Conservation (phyloP, 2,329 filamentous ascomycete genomes). For the Rhexocercosporidium sp. region DNA sequence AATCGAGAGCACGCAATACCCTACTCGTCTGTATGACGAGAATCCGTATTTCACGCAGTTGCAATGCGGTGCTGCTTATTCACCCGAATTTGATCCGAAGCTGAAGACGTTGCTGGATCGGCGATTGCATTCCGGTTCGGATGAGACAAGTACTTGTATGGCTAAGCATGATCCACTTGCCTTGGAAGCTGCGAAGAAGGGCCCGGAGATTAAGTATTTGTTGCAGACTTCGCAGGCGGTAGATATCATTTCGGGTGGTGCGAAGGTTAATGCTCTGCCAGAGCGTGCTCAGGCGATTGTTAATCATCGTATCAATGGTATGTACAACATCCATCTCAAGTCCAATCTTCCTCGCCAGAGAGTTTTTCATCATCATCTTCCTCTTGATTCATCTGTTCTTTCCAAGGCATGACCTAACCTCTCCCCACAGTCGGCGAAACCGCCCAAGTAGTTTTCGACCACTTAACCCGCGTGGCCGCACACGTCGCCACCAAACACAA, state of each 20-base stretch:
- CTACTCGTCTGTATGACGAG: conserved; percentile 44
- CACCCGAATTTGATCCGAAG: conserved; percentile 14
- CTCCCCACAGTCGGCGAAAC: conserved; percentile 8
- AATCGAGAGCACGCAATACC: conserved; percentile 65
- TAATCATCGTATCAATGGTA: conserved; percentile 20
- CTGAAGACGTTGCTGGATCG: conserved; percentile 11
- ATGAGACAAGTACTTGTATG: neutral
- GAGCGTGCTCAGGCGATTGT: conserved; percentile 56
- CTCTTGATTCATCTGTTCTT: neutral
- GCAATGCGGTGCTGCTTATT: conserved; percentile 14
- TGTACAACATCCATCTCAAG: neutral
- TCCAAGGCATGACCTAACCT: neutral
- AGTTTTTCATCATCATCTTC: neutral
- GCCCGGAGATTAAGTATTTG: conserved; percentile 49
- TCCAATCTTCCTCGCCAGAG: neutral
- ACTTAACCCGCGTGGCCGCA: conserved; percentile 1
- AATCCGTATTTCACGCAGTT: conserved; percentile 38
- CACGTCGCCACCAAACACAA: conserved; percentile 12
- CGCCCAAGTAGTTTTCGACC: conserved; percentile 12
- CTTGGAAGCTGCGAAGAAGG: conserved; percentile 44
- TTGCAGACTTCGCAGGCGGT: conserved; percentile 62
- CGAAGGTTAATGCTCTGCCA: conserved; percentile 62
- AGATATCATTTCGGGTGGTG: conserved; percentile 57
- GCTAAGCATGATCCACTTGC: conserved; percentile 9
- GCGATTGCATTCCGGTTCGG: neutral